phyloP scores from a whole-genome alignment of 768 basidiomycete genomes.

The Hysterangium stoloniferum region DNA sequence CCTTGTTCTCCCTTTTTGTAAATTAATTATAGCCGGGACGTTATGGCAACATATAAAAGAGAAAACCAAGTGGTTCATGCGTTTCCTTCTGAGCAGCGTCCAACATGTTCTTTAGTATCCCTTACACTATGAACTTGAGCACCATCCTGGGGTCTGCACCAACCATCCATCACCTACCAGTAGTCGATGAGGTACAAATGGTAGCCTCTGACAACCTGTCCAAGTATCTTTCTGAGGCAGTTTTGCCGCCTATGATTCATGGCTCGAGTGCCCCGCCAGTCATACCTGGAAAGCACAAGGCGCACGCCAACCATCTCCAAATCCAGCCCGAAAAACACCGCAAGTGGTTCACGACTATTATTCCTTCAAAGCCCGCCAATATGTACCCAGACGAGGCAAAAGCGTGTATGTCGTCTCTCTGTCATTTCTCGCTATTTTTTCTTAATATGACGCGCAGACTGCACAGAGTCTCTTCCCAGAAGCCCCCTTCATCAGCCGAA shows the following conservation, averaged over 20 bases:
- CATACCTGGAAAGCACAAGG: conserved; percentile 1
- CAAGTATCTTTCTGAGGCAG: background rate
- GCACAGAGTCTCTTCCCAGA: conserved; percentile 29
- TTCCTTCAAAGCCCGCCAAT: conserved; percentile 19
- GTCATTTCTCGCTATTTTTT: background rate
- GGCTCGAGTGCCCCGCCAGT: conserved; percentile 4
- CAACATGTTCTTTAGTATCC: no score
- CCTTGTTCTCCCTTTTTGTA: no score
- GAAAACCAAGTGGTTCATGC: no score
- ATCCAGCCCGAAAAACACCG: conserved; percentile 43
- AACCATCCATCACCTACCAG: no score
- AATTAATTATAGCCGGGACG: no score
- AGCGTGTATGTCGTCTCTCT: conserved; percentile 29
- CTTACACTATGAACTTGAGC: no score
- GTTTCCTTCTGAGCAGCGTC: no score
- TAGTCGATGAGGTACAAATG: no score
- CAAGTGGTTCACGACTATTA: conserved; percentile 41
- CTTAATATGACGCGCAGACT: background rate
- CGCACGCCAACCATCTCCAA: conserved; percentile 18
- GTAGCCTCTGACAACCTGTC: background rate
- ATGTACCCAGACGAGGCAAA: conserved; percentile 27
- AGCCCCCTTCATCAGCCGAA: conserved; percentile 29
- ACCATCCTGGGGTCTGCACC: no score
- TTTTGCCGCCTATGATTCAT: conserved; percentile 2
- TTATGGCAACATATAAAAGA: no score